Evolutionary conservation across 805 yeast genomes (phyloP), one percentile per base, ranked within the genome.

Genomic region (Vanderwaltozyma tropicalis): DNA sequence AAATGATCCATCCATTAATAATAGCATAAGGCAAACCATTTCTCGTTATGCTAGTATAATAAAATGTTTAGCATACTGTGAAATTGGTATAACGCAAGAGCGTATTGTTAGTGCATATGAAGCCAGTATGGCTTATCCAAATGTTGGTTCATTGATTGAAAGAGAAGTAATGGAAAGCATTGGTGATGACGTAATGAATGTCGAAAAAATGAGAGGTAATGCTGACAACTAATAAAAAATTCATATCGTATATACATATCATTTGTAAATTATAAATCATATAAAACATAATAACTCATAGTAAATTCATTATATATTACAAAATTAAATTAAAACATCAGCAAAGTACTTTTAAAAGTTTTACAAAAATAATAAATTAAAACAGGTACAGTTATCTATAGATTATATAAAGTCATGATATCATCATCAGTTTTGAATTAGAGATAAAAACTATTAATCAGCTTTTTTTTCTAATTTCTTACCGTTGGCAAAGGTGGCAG

Each of bases 401-500:
- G 24, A 34, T 16, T 34, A 26, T 27, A 20, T 34, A 34, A 34
- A 27, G 27, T 34, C 36, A 26, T 34, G n/a, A 34, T 29, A 26
- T 34, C 9, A 26, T 27, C 36, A 34, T 34, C 19, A 34, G 19
- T 16, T 26, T 17, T 20, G 16, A 22, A 17, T 15, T 19, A 33
- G 24, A 5, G 17, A 5, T 17, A 14, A 14, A 22, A 12, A 26
- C 17, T 33, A 19, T 28, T 28, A 32, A 32, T 37, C 38, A 4
- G 41, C 34, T 18, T 19, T 32, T 21, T 27, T 37, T 17, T 32
- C 32, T 18, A 37, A 17, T 19, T 25, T 19, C 33, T 52, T 53
- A 44, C 74, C 71, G 53, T 69, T 67, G 28, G 96, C 97, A 69
- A 89, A 92, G 2, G 99, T 92, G 28, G 97, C 97, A 34, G 96